Evolutionary conservation across 2,329 filamentous ascomycete genomes (phyloP), one percentile per base, ranked within the genome.

Genomic region (Arthrinium phaeospermum): DNA sequence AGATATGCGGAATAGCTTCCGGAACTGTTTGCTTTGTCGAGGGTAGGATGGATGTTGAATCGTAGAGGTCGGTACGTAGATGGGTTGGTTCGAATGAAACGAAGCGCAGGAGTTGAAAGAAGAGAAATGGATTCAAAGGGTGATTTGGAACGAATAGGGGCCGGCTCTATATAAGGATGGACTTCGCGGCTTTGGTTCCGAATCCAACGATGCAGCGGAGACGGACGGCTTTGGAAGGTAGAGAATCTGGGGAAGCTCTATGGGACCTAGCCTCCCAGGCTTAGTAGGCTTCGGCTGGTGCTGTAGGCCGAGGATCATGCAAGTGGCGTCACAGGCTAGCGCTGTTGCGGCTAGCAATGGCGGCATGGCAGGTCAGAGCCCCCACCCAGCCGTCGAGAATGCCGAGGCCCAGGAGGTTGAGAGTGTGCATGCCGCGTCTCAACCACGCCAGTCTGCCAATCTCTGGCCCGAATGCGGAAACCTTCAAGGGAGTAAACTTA

Each of bases 401-500:
- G 57, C 57, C 57, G 57, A 64, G 57, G 57, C 57, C 57, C 57
- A 64, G 5, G n/a, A 61, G 53, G 16, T 22, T 19, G 51, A 16
- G 51, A 16, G 51, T 27, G 51, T 30, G 27, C 51, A 22, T 14
- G 27, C 51, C 51, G 51, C 51, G 51, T 57, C 51, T 57, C 51
- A 34, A 57, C 27, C 51, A 34, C 27, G 51, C 51, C 51, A 57
- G 51, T 22, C 53, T 37, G 30, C 16, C 53, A 22, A 61, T 61
- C 53, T 37, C 53, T 37, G 53, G 53, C 30, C 53, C 53, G 53
- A 61, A 61, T 61, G 53, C 53, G 53, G 30, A 19, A 61, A 61
- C 53, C 53, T 61, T 61, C 51, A 37, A 61, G 53, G 53, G 27
- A 61, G 53, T 61, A 37, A 61, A 61, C 53, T 61, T 61, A 61